These are phyloP conservation scores for Dothideomycetidae sp. DNA, from an alignment of 2,329 filamentous ascomycete species.

Conservation along the genomic window DNA sequence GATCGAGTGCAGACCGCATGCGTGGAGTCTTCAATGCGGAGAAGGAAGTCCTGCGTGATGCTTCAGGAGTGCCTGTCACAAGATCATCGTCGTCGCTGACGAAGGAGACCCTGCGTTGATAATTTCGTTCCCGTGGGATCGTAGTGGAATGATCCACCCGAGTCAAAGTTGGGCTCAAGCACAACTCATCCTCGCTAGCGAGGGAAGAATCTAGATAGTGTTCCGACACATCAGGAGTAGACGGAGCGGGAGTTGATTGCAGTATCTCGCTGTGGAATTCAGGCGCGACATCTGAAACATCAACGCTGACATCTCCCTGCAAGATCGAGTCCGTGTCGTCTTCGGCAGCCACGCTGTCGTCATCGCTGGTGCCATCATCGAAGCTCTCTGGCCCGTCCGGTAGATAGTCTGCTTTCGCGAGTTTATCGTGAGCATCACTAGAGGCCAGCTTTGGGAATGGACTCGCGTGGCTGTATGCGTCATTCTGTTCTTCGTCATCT, in stretches of 20 bases:
- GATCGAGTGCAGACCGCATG: slow-evolving; percentile 10
- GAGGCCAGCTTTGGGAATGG: neutral
- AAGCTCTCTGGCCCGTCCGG: slow-evolving; percentile 10
- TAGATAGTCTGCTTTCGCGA: slow-evolving; percentile 13
- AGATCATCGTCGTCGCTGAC: neutral
- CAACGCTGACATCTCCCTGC: neutral
- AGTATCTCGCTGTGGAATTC: slow-evolving; percentile 9
- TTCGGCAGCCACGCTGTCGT: slow-evolving; percentile 4
- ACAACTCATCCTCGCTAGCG: slow-evolving; percentile 6
- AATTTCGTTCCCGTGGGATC: neutral
- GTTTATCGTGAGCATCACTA: slow-evolving; percentile 3
- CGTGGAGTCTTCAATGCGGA: slow-evolving; percentile 10
- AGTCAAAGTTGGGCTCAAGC: slow-evolving; percentile 3
- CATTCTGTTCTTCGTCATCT: no score
- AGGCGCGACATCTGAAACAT: slow-evolving; percentile 2
- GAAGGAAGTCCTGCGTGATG: neutral
- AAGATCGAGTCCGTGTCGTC: neutral
- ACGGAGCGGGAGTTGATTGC: slow-evolving; percentile 4
- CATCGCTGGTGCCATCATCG: slow-evolving; percentile 5
- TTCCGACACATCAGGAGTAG: slow-evolving; percentile 2
- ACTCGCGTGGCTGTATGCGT: no score
- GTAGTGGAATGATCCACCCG: neutral
- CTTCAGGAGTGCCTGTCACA: neutral
- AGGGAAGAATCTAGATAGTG: slow-evolving; percentile 5
- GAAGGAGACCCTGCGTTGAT: slow-evolving; percentile 1